phyloP scores from a whole-genome alignment of 2,329 filamentous ascomycete genomes.

The Nemania abortiva region DNA sequence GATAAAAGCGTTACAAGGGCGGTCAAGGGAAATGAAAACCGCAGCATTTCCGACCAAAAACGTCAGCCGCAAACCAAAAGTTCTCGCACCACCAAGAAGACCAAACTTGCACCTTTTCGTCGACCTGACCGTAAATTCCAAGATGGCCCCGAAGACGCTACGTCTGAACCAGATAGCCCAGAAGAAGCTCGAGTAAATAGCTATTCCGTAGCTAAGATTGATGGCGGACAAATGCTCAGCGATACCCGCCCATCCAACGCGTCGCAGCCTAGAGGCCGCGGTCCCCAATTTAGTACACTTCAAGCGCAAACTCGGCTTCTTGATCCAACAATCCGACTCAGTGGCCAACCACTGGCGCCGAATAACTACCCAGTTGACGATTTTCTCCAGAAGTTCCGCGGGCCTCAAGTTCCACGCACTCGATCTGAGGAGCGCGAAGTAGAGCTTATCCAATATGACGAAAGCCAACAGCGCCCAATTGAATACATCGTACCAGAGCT shows the following conservation, averaged over 20 bases:
- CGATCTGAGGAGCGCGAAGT: neutral
- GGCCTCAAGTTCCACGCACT: neutral
- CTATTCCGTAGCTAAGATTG: neutral
- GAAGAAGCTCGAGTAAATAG: neutral
- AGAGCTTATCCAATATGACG: neutral
- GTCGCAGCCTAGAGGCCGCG: neutral
- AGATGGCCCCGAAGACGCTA: neutral
- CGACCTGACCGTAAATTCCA: neutral
- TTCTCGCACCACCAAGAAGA: constrained; percentile 5
- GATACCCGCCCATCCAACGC: neutral
- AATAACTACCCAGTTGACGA: neutral
- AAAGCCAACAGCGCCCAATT: constrained; percentile 7
- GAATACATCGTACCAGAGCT: constrained; percentile 18
- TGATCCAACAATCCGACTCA: neutral
- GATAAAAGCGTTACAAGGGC: neutral
- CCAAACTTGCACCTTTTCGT: constrained; percentile 14
- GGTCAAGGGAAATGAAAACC: neutral
- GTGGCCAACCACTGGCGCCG: neutral
- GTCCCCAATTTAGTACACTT: neutral
- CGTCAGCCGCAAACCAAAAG: neutral
- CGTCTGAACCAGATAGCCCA: neutral
- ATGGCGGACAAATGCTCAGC: neutral
- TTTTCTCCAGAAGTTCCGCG: neutral
- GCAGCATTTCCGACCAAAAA: neutral
- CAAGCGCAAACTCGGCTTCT: neutral